Base-by-base conservation (phyloP, 805 yeast species). In the Candida pseudofarinosa region DNA sequence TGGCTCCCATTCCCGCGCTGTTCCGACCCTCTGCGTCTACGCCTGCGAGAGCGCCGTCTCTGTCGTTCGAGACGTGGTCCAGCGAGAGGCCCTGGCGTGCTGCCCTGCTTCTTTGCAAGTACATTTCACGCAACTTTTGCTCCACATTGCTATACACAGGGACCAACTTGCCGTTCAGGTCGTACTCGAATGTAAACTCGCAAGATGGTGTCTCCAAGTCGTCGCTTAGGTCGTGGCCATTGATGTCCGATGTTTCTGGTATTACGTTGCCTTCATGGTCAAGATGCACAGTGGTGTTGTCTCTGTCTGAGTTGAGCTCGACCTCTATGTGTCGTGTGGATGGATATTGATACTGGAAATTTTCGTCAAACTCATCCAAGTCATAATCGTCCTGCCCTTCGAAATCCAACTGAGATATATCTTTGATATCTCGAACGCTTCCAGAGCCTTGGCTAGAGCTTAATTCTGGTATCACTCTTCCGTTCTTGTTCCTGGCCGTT, bases 131-230 rank as follows among this genome's bases (percentile, higher is more conserved):
- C 39, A 67, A 52, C 45, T 67, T 65, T 35, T 65, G 69, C 46
- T 66, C 71, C n/a, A 67, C 60, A 37, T 65, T 58, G 47, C 55
- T 65, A 37, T 63, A 62, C 1, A 71, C 62, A n/a, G 74, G 73
- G 6, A 68, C 59, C 32, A 70, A 46, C 46, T 65, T 66, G 3
- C 74, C 75, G 18, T 61, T 62, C 32, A 55, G 56, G 45, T 69
- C 73, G 47, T 70, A 70, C 45, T 70, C 76, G 48, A 70, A 70
- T 5, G 74, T 70, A 43, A 70, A 68, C 45, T 70, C 74, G 48
- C 73, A 70, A 15, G 71, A 64, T 13, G 69, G 74, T 28, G 63
- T 59, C 3, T 59, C 60, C 20, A 23, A 23, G 28, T 23, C 10
- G 10, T 23, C 28, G 28, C 10, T 10, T 7, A 10, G 10, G 6